Evolutionary conservation across 352 stramenopile genomes (phyloP), one percentile per base, ranked within the genome.

Genomic region (Pythium myriotylum): DNA sequence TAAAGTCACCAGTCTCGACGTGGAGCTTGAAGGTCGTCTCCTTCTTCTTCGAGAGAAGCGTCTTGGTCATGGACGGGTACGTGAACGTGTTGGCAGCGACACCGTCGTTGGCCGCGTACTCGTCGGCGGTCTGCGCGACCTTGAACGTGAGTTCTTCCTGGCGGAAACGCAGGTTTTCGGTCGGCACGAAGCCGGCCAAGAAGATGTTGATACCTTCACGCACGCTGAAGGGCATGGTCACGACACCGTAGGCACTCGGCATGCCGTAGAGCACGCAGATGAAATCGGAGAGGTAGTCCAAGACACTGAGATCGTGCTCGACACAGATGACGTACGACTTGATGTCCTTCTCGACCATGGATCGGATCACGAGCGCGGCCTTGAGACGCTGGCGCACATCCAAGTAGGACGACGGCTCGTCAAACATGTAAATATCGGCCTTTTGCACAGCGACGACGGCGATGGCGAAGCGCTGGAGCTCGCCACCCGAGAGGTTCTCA

Each of bases 191-290:
- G 48, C 98, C 97, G 0, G 97, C 90, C 55, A 99, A 86, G 80
- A 99, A 99, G 48, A 99, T 98, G 84, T 99, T 99, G 80, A 99
- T 99, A 62, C 97, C 98, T 75, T 99, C 96, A 63, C 97, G 91
- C 40, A 99, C 98, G 70, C 92, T 98, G 77, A 99, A 99, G 4
- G 97, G 98, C 97, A 99, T 99, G 40, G 98, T 99, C 26, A 99
- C 98, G 23, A 99, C 98, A 65, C 98, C 98, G 83, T 99, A 99
- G 26, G 94, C 98, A 47, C 93, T 97, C 20, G 97, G 94, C 54
- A 82, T 95, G 46, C 98, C 98, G 74, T 99, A 99, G 10, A 99
- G 79, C 73, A 98, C 97, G 77, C 97, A 99, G 67, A 99, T 98
- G 79, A 94, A 99, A 83, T 99, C 98, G 66, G 94, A 98, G 32